These are phyloP conservation scores for Leptodermis oblonga DNA, from an alignment of 257 asterid genomes.

Conservation along the genomic window DNA sequence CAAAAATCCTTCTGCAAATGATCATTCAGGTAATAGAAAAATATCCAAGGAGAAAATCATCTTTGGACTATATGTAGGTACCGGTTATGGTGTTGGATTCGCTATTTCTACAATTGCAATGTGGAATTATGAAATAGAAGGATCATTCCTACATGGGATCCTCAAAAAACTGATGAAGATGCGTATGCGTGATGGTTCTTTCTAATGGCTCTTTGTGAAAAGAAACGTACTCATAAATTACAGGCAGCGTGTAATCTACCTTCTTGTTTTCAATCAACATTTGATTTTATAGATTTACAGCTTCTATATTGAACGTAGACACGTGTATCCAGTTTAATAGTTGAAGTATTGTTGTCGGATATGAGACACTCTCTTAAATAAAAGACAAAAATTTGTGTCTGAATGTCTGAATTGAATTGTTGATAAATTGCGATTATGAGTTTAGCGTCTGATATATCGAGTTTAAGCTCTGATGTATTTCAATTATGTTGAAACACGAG, in stretches of 20 bases:
- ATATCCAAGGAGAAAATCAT: slow-evolving; percentile 52
- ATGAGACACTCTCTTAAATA: too few species aligned
- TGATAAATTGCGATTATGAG: too few species aligned
- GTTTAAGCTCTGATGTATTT: too few species aligned
- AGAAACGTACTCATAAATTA: too few species aligned
- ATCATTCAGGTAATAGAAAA: slow-evolving; percentile 24
- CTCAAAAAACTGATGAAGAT: slow-evolving; percentile 48
- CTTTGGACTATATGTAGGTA: slow-evolving; percentile 49
- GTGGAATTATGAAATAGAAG: slow-evolving; percentile 58
- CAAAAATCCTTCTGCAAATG: slow-evolving; percentile 10
- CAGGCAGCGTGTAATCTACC: neutral
- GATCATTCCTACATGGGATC: slow-evolving; percentile 39
- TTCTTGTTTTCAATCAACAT: neutral
- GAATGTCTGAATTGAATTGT: too few species aligned
- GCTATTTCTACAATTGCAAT: slow-evolving; percentile 45
- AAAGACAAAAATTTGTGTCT: too few species aligned
- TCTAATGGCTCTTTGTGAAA: neutral
- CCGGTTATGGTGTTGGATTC: slow-evolving; percentile 56
- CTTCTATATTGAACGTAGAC: too few species aligned
- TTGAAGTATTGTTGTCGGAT: too few species aligned
- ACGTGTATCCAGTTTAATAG: too few species aligned
- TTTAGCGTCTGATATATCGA: too few species aligned
- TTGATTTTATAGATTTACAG: too few species aligned
- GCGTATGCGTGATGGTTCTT: neutral
- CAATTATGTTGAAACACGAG: too few species aligned